Base-by-base conservation (phyloP, 2,329 filamentous ascomycete genomes). In the Fusarium torulosum region DNA sequence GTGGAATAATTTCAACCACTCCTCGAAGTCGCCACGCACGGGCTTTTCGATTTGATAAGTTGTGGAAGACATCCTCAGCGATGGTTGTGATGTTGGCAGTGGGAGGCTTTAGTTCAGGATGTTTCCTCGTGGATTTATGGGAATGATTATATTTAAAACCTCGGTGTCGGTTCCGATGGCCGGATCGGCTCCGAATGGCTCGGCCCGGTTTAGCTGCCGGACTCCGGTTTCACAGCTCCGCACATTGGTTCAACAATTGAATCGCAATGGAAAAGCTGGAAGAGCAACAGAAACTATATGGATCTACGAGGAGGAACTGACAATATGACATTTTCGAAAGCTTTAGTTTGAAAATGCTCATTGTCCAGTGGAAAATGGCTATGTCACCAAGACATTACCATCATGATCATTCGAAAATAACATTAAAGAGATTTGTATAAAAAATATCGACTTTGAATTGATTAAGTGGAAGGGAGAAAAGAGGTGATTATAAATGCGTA, bases 1-100 rank as follows among this genome's bases (percentile, higher is more conserved):
- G 9, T 14, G 51, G 20, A 68, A 68, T 6, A 68, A 11, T 4
- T 29, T 42, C 3, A 65, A 31, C 65, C 65, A 68, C 27, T 66
- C 42, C 4, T 66, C 47, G n/a, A 21, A 68, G 55, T 68, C 65
- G 3, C 11, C 10, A 0, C 43, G 51, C 3, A 43, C 45, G 1
- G 55, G 65, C 35, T 52, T 54, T 13, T 55, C 63, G 4, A 68
- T 68, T 0, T 56, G 23, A 17, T 67, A 66, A 2, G 40, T 40
- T 31, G 33, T 19, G 20, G 40, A 37, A 14, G 63, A 31, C 63
- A 66, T 66, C 1, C 0, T 6, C 10, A 4, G 11, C 5, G 7
- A 8, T 14, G 7, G 5, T 10, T 15, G 7, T 10, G 21, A 4
- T 17, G 17, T 4, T 20, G 2, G 8, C 14, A 19, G 7, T 53